phyloP scores from a whole-genome alignment of 2,329 filamentous ascomycete genomes.

The Sporothrix luriei region DNA sequence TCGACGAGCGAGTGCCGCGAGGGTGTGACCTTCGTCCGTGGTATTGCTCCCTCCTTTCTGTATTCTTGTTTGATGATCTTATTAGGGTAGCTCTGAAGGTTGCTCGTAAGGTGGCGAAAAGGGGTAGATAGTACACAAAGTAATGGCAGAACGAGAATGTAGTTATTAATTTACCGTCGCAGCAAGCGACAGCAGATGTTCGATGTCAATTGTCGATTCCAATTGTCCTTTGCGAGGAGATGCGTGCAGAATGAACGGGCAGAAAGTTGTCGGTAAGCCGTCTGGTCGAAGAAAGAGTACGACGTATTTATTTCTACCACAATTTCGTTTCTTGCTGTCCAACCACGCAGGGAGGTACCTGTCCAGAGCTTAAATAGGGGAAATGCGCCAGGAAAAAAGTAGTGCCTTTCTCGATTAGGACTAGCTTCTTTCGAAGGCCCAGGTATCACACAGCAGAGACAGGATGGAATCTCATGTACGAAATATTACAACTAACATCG shows the following conservation, averaged over 20 bases:
- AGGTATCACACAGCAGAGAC: no score
- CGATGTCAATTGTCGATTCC: background rate
- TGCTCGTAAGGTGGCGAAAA: background rate
- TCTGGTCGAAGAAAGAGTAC: background rate
- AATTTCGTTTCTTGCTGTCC: constrained; percentile 24
- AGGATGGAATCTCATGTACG: no score
- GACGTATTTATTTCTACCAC: background rate
- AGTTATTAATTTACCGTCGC: background rate
- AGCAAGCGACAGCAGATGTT: background rate
- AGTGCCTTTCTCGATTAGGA: constrained; percentile 1
- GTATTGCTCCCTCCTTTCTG: background rate
- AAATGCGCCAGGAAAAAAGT: constrained; percentile 26
- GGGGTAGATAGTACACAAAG: background rate
- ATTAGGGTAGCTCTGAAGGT: background rate
- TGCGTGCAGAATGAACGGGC: background rate
- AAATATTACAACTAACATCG: no score
- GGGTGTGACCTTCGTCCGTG: background rate
- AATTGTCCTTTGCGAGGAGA: background rate
- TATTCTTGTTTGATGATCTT: background rate
- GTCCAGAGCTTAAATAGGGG: constrained; percentile 23
- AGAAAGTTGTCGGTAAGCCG: background rate
- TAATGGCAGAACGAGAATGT: background rate
- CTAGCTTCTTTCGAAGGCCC: constrained; percentile 2
- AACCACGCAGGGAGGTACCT: background rate
- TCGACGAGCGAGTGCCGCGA: background rate